Conservation (phyloP, 75 land plant species). For the Cupressus sempervirens region DNA sequence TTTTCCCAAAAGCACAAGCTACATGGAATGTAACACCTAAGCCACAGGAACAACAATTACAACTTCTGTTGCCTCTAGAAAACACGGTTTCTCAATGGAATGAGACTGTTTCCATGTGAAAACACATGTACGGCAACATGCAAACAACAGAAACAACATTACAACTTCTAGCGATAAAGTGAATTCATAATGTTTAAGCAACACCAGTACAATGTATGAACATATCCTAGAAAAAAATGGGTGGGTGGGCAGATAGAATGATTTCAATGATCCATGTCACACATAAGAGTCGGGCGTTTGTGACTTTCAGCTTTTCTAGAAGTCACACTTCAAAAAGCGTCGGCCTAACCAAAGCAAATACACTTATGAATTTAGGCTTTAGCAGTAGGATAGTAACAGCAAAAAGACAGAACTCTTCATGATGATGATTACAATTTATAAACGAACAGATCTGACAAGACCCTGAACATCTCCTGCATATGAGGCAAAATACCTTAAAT, state of each 20-base stretch:
- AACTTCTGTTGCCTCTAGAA: neutral
- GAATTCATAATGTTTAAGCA: neutral
- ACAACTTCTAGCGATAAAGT: neutral
- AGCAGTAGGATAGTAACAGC: neutral
- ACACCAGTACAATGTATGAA: neutral
- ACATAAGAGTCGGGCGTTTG: neutral
- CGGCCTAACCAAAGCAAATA: neutral
- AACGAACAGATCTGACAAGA: neutral
- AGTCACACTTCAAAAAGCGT: neutral
- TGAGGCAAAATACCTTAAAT: neutral
- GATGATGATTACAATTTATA: neutral
- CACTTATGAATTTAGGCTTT: neutral
- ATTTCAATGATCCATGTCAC: neutral
- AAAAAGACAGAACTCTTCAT: neutral
- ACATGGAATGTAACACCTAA: neutral
- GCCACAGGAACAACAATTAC: neutral
- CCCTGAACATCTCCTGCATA: neutral
- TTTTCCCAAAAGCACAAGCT: neutral
- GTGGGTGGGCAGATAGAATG: too few species aligned
- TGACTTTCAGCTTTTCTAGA: neutral
- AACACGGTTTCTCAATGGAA: neutral
- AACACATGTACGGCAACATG: neutral
- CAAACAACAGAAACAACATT: neutral
- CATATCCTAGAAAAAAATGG: too few species aligned
- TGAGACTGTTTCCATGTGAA: neutral